Evolutionary conservation across 768 basidiomycete genomes (phyloP).

Genomic region (Pisolithus microcarpus): DNA sequence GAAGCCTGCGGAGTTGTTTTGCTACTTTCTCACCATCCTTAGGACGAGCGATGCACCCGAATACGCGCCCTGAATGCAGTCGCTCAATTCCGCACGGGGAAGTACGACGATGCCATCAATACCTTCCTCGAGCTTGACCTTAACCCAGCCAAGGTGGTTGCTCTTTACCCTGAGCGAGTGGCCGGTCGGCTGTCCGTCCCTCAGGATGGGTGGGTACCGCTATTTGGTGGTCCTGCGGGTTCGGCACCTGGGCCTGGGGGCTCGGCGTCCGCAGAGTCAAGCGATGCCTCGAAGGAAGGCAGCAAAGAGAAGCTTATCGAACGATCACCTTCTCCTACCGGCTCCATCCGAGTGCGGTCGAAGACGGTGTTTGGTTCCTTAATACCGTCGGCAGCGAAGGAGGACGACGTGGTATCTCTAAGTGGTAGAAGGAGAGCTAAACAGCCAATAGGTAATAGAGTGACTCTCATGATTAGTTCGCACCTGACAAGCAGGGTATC

Average conservation of each 20-base stretch:
- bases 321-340: constrained; percentile 30
- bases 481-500: constrained; percentile 1
- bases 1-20: background rate
- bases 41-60: constrained; percentile 50
- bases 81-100: constrained; percentile 58
- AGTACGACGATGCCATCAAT: constrained; percentile 77
- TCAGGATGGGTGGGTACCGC: constrained; percentile 64
- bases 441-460: constrained; percentile 11
- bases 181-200: constrained; percentile 72
- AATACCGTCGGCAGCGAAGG: constrained; percentile 35
- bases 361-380: constrained; percentile 52
- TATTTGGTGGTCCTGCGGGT: constrained; percentile 71
- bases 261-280: constrained; percentile 17
- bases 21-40: constrained; percentile 2
- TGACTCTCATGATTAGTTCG: background rate
- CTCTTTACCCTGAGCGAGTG: constrained; percentile 77
- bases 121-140: constrained; percentile 82
- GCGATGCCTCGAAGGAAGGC: constrained; percentile 19
- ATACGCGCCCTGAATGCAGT: constrained; percentile 76
- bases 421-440: constrained; percentile 29
- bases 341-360: constrained; percentile 43
- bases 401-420: constrained; percentile 59
- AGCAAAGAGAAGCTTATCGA: constrained; percentile 24
- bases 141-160: constrained; percentile 90
- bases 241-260: constrained; percentile 18